Evolutionary conservation across 2,329 filamentous ascomycete species (phyloP).

Genomic region (Seiridium cupressi): DNA sequence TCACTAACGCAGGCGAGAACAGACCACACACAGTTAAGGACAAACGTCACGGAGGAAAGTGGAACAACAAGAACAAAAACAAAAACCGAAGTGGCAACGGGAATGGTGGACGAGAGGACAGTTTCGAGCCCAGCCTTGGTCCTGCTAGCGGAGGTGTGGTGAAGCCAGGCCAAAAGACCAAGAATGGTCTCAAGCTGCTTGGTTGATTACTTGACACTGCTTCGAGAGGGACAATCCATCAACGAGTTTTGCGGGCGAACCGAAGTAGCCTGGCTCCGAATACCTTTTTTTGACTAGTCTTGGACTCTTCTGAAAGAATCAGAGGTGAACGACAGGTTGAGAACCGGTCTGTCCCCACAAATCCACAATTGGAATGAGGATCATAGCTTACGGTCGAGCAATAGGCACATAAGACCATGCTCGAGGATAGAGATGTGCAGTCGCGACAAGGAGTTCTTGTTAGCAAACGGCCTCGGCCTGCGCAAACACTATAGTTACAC

Average conservation of each 20-base stretch:
- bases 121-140: slow-evolving; percentile 50
- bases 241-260: not conserved
- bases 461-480: too few species aligned
- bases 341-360: too few species aligned
- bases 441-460: too few species aligned
- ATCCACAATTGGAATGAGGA: too few species aligned
- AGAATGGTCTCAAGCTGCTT: slow-evolving; percentile 60
- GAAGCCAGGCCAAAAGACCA: slow-evolving; percentile 66
- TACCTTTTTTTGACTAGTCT: not conserved
- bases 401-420: too few species aligned
- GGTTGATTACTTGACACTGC: slow-evolving; percentile 38
- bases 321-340: too few species aligned
- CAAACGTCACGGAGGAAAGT: slow-evolving; percentile 24
- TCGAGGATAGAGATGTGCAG: too few species aligned
- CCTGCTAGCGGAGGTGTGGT: slow-evolving; percentile 52
- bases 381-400: too few species aligned
- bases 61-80: slow-evolving; percentile 31
- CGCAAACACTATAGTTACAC: too few species aligned
- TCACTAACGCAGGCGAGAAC: not conserved
- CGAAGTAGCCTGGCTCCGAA: not conserved
- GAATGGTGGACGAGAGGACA: slow-evolving; percentile 22
- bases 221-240: not conserved
- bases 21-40: slow-evolving; percentile 64
- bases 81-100: slow-evolving; percentile 28
- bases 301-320: too few species aligned